Evolutionary conservation across 2,329 filamentous ascomycete genomes (phyloP).

Genomic region (Dothistroma septosporum): DNA sequence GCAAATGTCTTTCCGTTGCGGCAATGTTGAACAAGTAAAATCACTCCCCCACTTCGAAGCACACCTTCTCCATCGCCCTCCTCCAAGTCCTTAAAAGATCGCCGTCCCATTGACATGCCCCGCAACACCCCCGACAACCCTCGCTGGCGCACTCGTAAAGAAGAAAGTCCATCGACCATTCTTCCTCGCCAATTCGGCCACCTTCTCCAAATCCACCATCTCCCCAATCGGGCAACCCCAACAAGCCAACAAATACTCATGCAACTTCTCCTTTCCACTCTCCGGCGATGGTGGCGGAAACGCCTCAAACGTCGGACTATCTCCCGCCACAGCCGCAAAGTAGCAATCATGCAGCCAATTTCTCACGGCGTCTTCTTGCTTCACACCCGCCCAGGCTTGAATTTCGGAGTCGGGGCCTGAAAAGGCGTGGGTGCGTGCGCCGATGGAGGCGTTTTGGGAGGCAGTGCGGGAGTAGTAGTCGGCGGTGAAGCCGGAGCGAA

Average conservation of each 20-base stretch:
- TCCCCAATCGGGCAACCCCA: constrained; percentile 56
- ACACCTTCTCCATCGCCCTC: too few species aligned
- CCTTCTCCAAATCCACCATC: constrained; percentile 53
- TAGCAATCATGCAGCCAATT: constrained; percentile 67
- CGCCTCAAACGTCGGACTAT: constrained; percentile 61
- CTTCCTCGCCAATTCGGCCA: constrained; percentile 54
- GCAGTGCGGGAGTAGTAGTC: constrained; percentile 45
- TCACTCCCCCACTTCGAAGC: too few species aligned
- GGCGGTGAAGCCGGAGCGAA: constrained; percentile 61
- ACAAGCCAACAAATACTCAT: constrained; percentile 48
- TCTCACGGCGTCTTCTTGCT: constrained; percentile 53
- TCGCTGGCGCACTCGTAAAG: constrained; percentile 57
- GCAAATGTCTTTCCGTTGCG: too few species aligned
- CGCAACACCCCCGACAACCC: constrained; percentile 51
- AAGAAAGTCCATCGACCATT: constrained; percentile 57
- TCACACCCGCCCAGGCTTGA: constrained; percentile 48
- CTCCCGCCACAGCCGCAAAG: constrained; percentile 62
- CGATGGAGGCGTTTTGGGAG: constrained; percentile 33
- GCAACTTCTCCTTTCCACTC: constrained; percentile 40
- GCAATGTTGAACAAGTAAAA: too few species aligned
- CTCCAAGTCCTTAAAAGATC: constrained; percentile 28
- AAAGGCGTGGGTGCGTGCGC: constrained; percentile 45
- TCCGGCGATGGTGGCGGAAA: constrained; percentile 47
- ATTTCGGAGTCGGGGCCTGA: constrained; percentile 35
- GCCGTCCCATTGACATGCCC: constrained; percentile 44